Evolutionary conservation across 257 asterid genomes (phyloP).

Genomic region (Osmanthus fragrans): DNA sequence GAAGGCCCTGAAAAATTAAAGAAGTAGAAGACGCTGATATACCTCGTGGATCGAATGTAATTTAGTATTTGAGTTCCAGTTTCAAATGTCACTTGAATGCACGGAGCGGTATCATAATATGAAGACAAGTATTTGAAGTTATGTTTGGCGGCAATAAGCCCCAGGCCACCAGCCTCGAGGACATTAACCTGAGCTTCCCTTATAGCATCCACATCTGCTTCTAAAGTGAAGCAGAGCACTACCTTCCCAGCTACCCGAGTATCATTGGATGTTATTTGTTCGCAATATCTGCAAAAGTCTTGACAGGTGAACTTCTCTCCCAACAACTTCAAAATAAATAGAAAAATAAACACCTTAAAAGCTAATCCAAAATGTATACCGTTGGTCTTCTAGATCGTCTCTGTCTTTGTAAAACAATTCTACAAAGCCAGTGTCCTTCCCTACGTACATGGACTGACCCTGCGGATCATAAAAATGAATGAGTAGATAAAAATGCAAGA

Average conservation of each 20-base stretch:
- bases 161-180: conserved; percentile 28
- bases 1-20: neutral
- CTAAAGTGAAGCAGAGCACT: conserved; percentile 35
- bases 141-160: conserved; percentile 31
- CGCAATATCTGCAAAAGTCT: conserved; percentile 31
- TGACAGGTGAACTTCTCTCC: neutral
- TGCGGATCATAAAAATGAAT: conserved; percentile 8
- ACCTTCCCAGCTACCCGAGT: conserved; percentile 38
- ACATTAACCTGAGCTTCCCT: neutral
- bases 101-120: conserved; percentile 10
- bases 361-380: neutral
- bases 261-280: conserved; percentile 25
- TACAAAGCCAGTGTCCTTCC: conserved; percentile 31
- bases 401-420: conserved; percentile 16
- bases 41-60: conserved; percentile 39
- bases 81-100: conserved; percentile 27
- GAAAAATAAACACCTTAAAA: neutral
- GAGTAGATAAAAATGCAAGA: neutral
- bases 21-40: neutral
- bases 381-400: neutral
- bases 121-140: neutral
- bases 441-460: conserved; percentile 38
- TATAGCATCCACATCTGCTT: neutral
- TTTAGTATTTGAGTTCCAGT: conserved; percentile 35
- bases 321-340: no score